Conservation (phyloP, 768 basidiomycete genomes). For the Austroboletus festivus region DNA sequence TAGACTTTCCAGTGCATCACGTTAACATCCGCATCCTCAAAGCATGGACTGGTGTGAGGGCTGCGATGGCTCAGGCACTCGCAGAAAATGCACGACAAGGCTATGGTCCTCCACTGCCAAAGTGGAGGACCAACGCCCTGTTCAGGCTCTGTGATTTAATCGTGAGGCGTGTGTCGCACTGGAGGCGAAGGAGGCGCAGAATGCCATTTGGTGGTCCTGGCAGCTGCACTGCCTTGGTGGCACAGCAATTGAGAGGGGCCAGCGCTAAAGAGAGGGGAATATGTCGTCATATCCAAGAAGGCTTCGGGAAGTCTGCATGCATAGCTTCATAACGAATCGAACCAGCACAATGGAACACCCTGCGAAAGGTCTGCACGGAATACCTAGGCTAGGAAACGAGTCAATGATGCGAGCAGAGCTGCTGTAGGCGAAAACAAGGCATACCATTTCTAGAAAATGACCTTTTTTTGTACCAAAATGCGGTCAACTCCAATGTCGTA, state of each 20-base stretch:
- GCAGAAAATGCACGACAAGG: slow-evolving; percentile 9
- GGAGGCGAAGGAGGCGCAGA: slow-evolving; percentile 13
- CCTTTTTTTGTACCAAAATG: slow-evolving; percentile 5
- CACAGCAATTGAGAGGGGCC: slow-evolving; percentile 18
- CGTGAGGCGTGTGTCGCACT: slow-evolving; percentile 1
- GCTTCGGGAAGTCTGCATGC: neutral
- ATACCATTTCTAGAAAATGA: slow-evolving; percentile 22
- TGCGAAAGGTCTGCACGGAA: neutral
- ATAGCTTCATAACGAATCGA: slow-evolving; percentile 2
- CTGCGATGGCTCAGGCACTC: slow-evolving; percentile 10
- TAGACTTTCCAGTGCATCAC: slow-evolving; percentile 30
- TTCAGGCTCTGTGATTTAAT: neutral
- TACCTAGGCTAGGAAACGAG: neutral
- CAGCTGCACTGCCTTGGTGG: slow-evolving; percentile 20
- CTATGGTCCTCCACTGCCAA: slow-evolving; percentile 24
- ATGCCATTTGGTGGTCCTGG: slow-evolving; percentile 16
- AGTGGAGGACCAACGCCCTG: slow-evolving; percentile 2
- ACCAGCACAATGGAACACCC: neutral
- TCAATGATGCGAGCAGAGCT: neutral
- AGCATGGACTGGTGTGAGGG: neutral
- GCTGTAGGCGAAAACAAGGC: slow-evolving; percentile 18
- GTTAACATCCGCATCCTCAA: slow-evolving; percentile 10
- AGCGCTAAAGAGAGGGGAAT: neutral
- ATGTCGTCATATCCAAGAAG: neutral
- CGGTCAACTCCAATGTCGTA: neutral